Evolutionary conservation across 139 green algal genomes (phyloP).

Genomic region (Diplosphaera chodatii): DNA sequence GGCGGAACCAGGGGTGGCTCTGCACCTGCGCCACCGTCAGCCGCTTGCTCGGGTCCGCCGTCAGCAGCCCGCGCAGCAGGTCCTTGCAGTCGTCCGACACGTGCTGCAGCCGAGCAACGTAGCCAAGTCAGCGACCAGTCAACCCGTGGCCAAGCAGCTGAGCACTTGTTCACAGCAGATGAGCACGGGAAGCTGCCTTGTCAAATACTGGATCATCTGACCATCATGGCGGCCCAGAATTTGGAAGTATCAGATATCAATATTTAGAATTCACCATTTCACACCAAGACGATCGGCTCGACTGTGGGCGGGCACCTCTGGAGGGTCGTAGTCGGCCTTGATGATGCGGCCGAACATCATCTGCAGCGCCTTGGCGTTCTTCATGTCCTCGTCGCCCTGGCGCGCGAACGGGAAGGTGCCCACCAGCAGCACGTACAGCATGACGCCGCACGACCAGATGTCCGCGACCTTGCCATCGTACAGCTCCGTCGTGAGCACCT

Average conservation of each 20-base stretch:
- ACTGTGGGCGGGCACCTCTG: neutral
- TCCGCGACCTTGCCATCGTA: constrained; percentile 88
- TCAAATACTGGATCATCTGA: too few species aligned
- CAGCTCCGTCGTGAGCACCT: constrained; percentile 8
- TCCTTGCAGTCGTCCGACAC: constrained; percentile 35
- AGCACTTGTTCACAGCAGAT: too few species aligned
- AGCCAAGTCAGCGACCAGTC: too few species aligned
- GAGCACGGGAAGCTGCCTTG: too few species aligned
- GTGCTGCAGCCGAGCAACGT: neutral
- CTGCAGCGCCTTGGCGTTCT: constrained; percentile 8
- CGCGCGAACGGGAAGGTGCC: constrained; percentile 32
- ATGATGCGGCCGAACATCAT: constrained; percentile 16
- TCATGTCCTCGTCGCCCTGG: neutral
- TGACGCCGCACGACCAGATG: constrained; percentile 93
- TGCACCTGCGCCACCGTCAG: constrained; percentile 40
- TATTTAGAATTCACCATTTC: too few species aligned
- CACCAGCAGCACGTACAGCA: constrained; percentile 92
- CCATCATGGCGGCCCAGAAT: too few species aligned
- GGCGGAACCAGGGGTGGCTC: constrained; percentile 39
- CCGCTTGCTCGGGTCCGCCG: constrained; percentile 37
- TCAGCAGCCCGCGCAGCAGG: constrained; percentile 51
- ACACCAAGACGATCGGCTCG: too few species aligned
- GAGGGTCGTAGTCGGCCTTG: constrained; percentile 2
- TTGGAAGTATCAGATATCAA: too few species aligned
- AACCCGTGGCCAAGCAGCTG: too few species aligned